Evolutionary conservation across 176 grass and related monocot species (phyloP), one percentile per base, ranked within the genome.

Genomic region (Zoysia japonica): DNA sequence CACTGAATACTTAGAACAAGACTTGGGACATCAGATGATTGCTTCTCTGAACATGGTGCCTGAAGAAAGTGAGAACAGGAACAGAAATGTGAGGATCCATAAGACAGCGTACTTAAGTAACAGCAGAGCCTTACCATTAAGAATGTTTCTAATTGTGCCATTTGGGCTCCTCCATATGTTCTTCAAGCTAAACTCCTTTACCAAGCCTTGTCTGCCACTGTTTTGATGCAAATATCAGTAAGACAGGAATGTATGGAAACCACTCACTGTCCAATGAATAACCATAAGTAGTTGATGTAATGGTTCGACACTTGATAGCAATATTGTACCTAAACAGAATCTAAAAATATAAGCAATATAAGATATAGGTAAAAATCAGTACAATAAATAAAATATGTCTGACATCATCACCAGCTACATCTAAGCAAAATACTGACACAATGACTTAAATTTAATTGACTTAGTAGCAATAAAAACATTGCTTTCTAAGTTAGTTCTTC

Each of bases 271-370:
- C 7, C 36, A 19, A 16, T 12, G 28, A 81, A 41, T 44, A 87
- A 71, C 35, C 28, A 88, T 41, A 20, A 50, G 6, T 90, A 93
- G 87, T 87, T 71, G 91, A 87, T 79, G 91, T 93, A 28, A 93
- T 93, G 53, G 91, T 93, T 75, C 87, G 85, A 87, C 91, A 93
- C 80, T 93, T 93, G 73, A 93, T 87, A 67, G 91, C 91, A 47
- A 93, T 87, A 83, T 93, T 90, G 65, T 93, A 85, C 83, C 91
- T 93, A 71, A 28, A 72, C 37, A 71, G 43, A 35, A 80, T 50
- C 11, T 7, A n/a, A 66, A 41, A 53, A 17, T 59, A 82, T 72
- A 53, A 72, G 47, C 5, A 81, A 9, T 6, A 72, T 15, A 20
- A 42, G 60, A 72, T 1, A 71, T 6, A 42, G 14, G 46, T 48